Evolutionary conservation across 2,329 filamentous ascomycete species (phyloP).

Genomic region (Penicillium sclerotiorum): DNA sequence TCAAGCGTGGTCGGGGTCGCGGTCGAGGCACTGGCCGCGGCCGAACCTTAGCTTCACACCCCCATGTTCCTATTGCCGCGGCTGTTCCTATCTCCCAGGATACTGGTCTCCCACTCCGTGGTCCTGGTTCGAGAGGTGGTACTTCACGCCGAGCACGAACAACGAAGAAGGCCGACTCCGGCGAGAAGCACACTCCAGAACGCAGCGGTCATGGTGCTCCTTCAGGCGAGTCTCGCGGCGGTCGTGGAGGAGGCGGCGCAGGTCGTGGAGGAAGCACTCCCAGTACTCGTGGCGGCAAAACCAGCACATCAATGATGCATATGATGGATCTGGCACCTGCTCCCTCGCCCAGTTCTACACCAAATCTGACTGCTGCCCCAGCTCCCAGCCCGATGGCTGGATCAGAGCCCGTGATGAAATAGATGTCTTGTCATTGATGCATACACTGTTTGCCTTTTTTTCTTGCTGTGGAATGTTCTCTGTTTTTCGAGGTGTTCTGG

Average conservation of each 20-base stretch:
- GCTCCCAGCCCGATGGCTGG: constrained; percentile 27
- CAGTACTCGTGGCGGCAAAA: constrained; percentile 32
- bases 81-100: constrained; percentile 90
- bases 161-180: constrained; percentile 80
- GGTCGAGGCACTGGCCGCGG: constrained; percentile 55
- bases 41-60: constrained; percentile 65
- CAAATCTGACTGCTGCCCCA: constrained; percentile 22
- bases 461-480: no score
- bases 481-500: not conserved
- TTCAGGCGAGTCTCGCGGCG: constrained; percentile 28
- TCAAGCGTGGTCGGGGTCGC: constrained; percentile 63
- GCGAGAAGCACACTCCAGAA: constrained; percentile 78
- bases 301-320: constrained; percentile 11
- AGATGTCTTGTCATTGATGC: no score
- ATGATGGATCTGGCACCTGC: constrained; percentile 33
- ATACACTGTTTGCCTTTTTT: no score
- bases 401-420: constrained; percentile 34
- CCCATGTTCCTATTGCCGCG: constrained; percentile 71
- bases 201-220: constrained; percentile 50
- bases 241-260: constrained; percentile 25
- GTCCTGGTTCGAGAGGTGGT: constrained; percentile 74
- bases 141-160: constrained; percentile 78
- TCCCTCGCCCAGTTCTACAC: constrained; percentile 28
- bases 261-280: constrained; percentile 29
- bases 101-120: constrained; percentile 72